Evolutionary conservation across 768 basidiomycete genomes (phyloP).

Genomic region (Lactarius sanguifluus): DNA sequence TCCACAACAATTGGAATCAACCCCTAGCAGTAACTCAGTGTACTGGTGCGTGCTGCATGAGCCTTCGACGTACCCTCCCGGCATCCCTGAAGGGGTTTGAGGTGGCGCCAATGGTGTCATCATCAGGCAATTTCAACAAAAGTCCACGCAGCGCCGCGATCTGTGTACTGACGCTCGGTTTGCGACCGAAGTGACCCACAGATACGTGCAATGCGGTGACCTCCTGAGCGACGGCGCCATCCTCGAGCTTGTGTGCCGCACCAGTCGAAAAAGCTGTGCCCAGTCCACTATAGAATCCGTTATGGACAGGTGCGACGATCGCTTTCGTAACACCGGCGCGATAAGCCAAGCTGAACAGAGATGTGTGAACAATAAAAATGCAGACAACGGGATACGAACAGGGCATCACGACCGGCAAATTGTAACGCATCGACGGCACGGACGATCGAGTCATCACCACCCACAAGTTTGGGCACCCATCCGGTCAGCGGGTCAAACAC

Average conservation of each 20-base stretch:
- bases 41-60: background rate
- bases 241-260: conserved; percentile 55
- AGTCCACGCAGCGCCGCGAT: conserved; percentile 58
- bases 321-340: conserved; percentile 71
- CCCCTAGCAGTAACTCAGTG: conserved; percentile 40
- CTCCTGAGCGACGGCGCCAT: conserved; percentile 64
- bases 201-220: conserved; percentile 66
- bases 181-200: conserved; percentile 45
- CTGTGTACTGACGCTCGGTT: conserved; percentile 63
- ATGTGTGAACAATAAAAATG: conserved; percentile 15
- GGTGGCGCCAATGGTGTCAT: conserved; percentile 41
- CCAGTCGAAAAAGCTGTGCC: conserved; percentile 61
- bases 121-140: conserved; percentile 38
- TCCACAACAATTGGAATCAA: conserved; percentile 59
- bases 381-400: conserved; percentile 41
- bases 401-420: conserved; percentile 58
- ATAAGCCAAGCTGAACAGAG: conserved; percentile 59
- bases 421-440: conserved; percentile 73
- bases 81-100: conserved; percentile 45
- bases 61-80: conserved; percentile 40
- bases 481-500: conserved; percentile 47
- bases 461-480: conserved; percentile 39
- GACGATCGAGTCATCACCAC: conserved; percentile 42
- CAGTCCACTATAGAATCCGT: conserved; percentile 61
- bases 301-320: conserved; percentile 56